Base-by-base conservation (phyloP, 331 rosid species). In the Quercus phellos region DNA sequence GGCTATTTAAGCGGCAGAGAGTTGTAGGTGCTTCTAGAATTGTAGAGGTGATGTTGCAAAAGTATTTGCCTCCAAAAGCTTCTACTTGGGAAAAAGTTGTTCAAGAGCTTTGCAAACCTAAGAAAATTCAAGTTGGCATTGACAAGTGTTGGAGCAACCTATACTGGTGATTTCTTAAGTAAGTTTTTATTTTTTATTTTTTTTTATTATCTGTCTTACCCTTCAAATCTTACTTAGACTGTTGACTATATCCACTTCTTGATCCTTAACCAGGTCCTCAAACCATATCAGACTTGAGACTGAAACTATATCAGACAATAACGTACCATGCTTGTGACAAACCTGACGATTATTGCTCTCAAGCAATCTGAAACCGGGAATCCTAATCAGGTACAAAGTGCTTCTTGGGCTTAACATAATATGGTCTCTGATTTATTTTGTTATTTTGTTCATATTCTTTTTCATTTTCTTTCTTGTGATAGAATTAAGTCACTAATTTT, bases 81-180 rank as follows among this genome's bases (percentile, higher is more conserved):
- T 88, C 97, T 73, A 91, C 95, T 14, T 94, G 99, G 97, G 89
- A 90, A 78, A 81, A 79, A 70, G 83, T 91, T 70, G 81, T 90
- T 67, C 85, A 85, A 77, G 85, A 70, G 78, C 85, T 89, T 69
- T 92, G 97, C 87, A 89, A 82, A 68, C 90, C 89, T 43, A 82
- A 46, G 80, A 92, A 86, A 56, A 82, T 75, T 75, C 87, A 30
- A 63, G 82, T 70, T 76, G 79, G 85, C 87, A 84, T 89, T 74
- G 77, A 72, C 18, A 80, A 77, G 76, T 94, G 97, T 79, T 84
- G 91, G 89, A 81, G 85, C 79, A 85, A 72, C 85, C 79, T 94
- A 22, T 84, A 78, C 85, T 53, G 74, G 87, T 88, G 77, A 89
- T 74, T 46, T 78, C 72, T 55, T 74, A 75, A 74, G 84, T 72